Base-by-base conservation (phyloP, 2,329 filamentous ascomycete species). In the Cladosporium sp. region DNA sequence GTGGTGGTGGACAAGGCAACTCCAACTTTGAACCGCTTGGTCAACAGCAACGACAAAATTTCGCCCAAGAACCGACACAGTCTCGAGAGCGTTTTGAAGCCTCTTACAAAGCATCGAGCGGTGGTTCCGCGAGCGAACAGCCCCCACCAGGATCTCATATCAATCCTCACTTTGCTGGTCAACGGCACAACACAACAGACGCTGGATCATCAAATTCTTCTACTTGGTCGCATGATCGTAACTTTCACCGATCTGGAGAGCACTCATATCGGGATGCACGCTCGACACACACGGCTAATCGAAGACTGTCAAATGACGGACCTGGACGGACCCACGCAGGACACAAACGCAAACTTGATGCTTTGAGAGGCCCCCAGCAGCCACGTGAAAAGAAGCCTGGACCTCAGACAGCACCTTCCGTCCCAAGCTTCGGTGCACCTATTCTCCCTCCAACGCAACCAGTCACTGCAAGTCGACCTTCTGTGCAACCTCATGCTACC, bases 321-420 rank as follows among this genome's bases (percentile, higher is more conserved):
- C 56, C 56, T 13, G 56, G 35, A 37, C 49, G 58, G 28, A 59
- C 44, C 8, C 39, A 50, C 13, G 62, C 62, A 34, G 70, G 68
- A 2, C 69, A 71, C 34, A 72, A 73, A 56, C 63, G 70, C 10
- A 73, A 72, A 51, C 61, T 70, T 2, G 67, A 70, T 19, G 68
- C 65, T 5, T 62, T 70, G 22, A 62, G 67, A 28, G 57, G 52
- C 22, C 56, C 61, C 24, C 52, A 59, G n/a, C 57, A 55, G 45
- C 28, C 22, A 28, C 57, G 64, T 36, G 39, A 54, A 24, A 60
- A 50, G 17, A 57, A 60, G 17, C 56, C 62, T 17, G 56, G 57
- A 2, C 60, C 63, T 7, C 61, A 61, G 17, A 59, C 65, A n/a
- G 68, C 70, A 19, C 67, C 69, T 13, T 54, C 66, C 25, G 61